Evolutionary conservation across 768 basidiomycete genomes (phyloP).

Genomic region (Favolaschia claudopus): DNA sequence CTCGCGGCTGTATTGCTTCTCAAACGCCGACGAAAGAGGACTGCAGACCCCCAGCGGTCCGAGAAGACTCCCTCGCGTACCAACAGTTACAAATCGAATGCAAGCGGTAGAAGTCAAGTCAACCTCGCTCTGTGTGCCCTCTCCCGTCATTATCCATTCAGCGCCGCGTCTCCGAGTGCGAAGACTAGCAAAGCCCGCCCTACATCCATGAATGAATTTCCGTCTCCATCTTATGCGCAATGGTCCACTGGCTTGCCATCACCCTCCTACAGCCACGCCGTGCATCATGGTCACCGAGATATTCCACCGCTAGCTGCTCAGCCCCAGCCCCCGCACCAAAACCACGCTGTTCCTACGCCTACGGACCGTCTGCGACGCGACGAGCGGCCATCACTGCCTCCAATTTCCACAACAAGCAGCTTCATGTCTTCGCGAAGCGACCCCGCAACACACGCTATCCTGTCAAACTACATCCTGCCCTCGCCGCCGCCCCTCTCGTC

Average conservation of each 20-base stretch:
- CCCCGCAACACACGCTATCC: slow-evolving; percentile 5
- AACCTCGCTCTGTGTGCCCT: slow-evolving; percentile 29
- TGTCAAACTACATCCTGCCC: slow-evolving; percentile 16
- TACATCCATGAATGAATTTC: slow-evolving; percentile 1
- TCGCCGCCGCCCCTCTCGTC: slow-evolving; percentile 16
- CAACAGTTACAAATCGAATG: slow-evolving; percentile 25
- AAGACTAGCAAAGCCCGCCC: neutral
- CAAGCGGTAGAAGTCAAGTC: slow-evolving; percentile 25
- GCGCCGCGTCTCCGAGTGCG: slow-evolving; percentile 15
- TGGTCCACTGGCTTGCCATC: too few relatives aligned
- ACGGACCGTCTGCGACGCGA: neutral
- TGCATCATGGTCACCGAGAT: neutral
- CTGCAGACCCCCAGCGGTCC: slow-evolving; percentile 26
- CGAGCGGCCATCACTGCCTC: slow-evolving; percentile 13
- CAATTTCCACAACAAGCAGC: slow-evolving; percentile 9
- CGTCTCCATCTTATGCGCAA: slow-evolving; percentile 16
- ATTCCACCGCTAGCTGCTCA: too few relatives aligned
- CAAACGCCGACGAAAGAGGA: slow-evolving; percentile 37
- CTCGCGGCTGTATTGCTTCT: slow-evolving; percentile 37
- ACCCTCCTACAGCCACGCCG: neutral
- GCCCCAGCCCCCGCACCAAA: neutral
- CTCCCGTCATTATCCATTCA: slow-evolving; percentile 21
- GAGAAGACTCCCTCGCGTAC: slow-evolving; percentile 21
- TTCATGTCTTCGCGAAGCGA: slow-evolving; percentile 13
- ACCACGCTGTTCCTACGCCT: neutral